phyloP scores from a whole-genome alignment of 2,329 filamentous ascomycete genomes.

The Verticillium alfalfae region DNA sequence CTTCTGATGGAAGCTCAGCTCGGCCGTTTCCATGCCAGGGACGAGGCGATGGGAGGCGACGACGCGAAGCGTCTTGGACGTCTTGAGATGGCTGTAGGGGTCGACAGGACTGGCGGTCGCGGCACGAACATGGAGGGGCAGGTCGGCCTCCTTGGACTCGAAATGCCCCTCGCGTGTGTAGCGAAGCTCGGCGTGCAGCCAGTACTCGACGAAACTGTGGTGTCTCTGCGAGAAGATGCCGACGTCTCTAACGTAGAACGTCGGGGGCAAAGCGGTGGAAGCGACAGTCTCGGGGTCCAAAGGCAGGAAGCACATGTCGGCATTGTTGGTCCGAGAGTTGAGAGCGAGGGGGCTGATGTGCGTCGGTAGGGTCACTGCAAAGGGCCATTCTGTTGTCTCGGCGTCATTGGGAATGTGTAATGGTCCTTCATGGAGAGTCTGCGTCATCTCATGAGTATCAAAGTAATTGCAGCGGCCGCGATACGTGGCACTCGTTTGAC shows the following conservation, averaged over 20 bases:
- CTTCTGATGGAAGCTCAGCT: slow-evolving; percentile 25
- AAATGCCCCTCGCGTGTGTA: neutral
- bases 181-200: slow-evolving; percentile 20
- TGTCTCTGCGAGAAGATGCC: slow-evolving; percentile 4
- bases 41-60: slow-evolving; percentile 19
- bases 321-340: neutral
- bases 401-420: slow-evolving; percentile 14
- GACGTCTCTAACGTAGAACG: slow-evolving; percentile 3
- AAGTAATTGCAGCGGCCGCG: slow-evolving; percentile 19
- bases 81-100: slow-evolving; percentile 10
- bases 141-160: slow-evolving; percentile 6
- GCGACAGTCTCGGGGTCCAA: slow-evolving; percentile 2
- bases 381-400: slow-evolving; percentile 17
- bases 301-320: slow-evolving; percentile 12
- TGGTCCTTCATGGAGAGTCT: slow-evolving; percentile 15
- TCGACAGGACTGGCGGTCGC: slow-evolving; percentile 4
- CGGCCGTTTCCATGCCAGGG: slow-evolving; percentile 20
- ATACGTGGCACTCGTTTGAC: slow-evolving; percentile 7
- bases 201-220: slow-evolving; percentile 28
- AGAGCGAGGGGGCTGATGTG: slow-evolving; percentile 1
- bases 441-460: slow-evolving; percentile 4
- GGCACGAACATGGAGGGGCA: slow-evolving; percentile 16
- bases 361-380: slow-evolving; percentile 19
- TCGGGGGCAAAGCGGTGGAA: slow-evolving; percentile 10
- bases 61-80: neutral